These are phyloP conservation scores for Talaromyces pinophilus DNA, from an alignment of 2,329 filamentous ascomycete species.

Conservation along the genomic window DNA sequence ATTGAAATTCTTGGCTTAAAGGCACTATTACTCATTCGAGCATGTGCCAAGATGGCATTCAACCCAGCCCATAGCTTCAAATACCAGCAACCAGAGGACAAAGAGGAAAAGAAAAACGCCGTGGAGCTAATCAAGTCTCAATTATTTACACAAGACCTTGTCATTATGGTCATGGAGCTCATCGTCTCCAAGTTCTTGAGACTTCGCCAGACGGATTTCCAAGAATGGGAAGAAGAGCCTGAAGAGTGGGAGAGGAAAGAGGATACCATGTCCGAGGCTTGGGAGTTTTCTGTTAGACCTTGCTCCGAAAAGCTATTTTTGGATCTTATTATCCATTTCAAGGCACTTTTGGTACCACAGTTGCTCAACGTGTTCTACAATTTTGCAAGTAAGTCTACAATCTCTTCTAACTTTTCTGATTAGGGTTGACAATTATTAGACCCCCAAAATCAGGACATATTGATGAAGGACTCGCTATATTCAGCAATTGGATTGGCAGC, in stretches of 20 bases:
- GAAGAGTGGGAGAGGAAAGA: slow-evolving; percentile 94
- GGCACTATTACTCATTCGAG: slow-evolving; percentile 76
- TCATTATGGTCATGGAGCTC: slow-evolving; percentile 77
- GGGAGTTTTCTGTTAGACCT: slow-evolving; percentile 87
- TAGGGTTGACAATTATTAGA: slow-evolving; percentile 34
- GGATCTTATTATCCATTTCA: slow-evolving; percentile 87
- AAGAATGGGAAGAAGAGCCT: slow-evolving; percentile 90
- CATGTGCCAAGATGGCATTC: slow-evolving; percentile 83
- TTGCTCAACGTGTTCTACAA: slow-evolving; percentile 80
- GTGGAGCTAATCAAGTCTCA: slow-evolving; percentile 69
- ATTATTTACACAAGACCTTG: slow-evolving; percentile 73
- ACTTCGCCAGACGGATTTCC: slow-evolving; percentile 79
- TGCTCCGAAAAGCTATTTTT: slow-evolving; percentile 94
- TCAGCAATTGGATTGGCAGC: slow-evolving; percentile 87
- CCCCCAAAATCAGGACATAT: slow-evolving; percentile 66
- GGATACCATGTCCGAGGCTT: slow-evolving; percentile 79
- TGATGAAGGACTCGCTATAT: slow-evolving; percentile 92
- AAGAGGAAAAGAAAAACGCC: slow-evolving; percentile 72
- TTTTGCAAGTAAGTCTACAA: slow-evolving; percentile 63
- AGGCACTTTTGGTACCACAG: slow-evolving; percentile 74
- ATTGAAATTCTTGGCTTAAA: slow-evolving; percentile 80
- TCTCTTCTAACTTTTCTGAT: slow-evolving; percentile 27
- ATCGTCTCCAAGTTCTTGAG: slow-evolving; percentile 87
- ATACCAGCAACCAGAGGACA: slow-evolving; percentile 72
- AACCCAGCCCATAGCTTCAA: slow-evolving; percentile 79